Evolutionary conservation across 176 grass and related monocot species (phyloP).

Genomic region (bread wheat (Triticum aestivum)): IWGSC_CS_RefSeq_v2.1 NC_057805.1:497968817-497969316

Average conservation of each 20-base stretch:
- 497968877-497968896: background rate
- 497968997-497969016: background rate
- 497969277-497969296: background rate
- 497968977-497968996: background rate
- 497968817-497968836: background rate
- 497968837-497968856: background rate
- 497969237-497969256: slow-evolving; percentile 86
- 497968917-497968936: background rate
- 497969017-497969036: background rate
- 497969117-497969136: background rate
- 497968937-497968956: background rate
- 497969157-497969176: slow-evolving; percentile 94
- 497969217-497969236: slow-evolving; percentile 97
- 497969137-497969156: slow-evolving; percentile 62
- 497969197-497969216: slow-evolving; percentile 99
- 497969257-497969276: slow-evolving; percentile 18
- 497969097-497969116: background rate
- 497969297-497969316: background rate
- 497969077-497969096: background rate
- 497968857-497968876: background rate
- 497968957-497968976: background rate
- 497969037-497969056: background rate
- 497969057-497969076: background rate
- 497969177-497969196: slow-evolving; percentile 95
- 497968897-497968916: background rate